Percentiles rank a stretch among this genome's conserved stretches.
phyloP scores from a whole-genome alignment of 371 early-diverging fungal species.

The Mucor plumbeus region DNA sequence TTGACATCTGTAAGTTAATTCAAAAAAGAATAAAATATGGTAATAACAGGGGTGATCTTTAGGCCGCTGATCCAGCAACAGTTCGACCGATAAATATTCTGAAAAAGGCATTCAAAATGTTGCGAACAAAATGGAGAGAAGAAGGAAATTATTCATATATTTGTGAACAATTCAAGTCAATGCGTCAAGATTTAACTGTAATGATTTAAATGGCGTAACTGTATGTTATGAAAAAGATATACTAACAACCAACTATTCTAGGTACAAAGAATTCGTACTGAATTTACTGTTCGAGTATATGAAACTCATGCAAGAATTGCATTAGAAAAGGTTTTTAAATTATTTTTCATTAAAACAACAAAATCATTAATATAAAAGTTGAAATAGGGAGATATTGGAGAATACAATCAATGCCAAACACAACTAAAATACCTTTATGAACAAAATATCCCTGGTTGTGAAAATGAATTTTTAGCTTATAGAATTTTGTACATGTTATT shows the following conservation, averaged over 20 bases:
- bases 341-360: too few species aligned
- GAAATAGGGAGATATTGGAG: conserved; percentile 86
- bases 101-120: conserved; percentile 71
- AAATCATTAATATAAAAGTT: too few species aligned
- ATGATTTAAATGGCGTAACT: background rate
- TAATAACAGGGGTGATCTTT: background rate
- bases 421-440: conserved; percentile 90
- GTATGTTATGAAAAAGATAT: background rate
- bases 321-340: conserved; percentile 75
- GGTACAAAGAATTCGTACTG: conserved; percentile 92
- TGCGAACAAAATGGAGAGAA: conserved; percentile 79
- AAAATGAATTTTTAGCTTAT: conserved; percentile 90
- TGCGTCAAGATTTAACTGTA: conserved; percentile 92
- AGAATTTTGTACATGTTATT: conserved; percentile 88
- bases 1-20: conserved; percentile 74
- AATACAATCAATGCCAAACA: conserved; percentile 97
- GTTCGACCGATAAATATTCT: conserved; percentile 87
- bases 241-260: conserved; percentile 16
- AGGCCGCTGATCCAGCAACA: conserved; percentile 90
- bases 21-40: background rate
- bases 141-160: conserved; percentile 89
- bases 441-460: conserved; percentile 67
- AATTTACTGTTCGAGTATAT: conserved; percentile 92
- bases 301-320: conserved; percentile 95
- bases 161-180: conserved; percentile 77